These are phyloP conservation scores for Zostera marina DNA, from an alignment of 116 monocot species.

Conservation along the genomic window DNA sequence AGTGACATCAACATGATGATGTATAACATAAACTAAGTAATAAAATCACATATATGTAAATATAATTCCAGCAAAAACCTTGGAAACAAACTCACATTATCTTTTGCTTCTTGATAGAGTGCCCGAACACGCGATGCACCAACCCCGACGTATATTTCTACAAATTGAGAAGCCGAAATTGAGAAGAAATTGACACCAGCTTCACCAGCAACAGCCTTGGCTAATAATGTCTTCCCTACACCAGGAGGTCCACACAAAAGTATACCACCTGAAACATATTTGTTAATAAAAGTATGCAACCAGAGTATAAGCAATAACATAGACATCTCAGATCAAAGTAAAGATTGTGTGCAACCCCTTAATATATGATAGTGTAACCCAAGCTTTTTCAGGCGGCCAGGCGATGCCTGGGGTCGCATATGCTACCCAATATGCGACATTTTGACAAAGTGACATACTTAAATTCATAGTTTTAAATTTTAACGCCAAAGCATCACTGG, in stretches of 20 bases:
- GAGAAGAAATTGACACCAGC: constrained; percentile 91
- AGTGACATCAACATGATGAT: not conserved
- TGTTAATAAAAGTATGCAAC: not conserved
- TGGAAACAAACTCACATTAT: constrained; percentile 45
- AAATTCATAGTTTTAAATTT: not conserved
- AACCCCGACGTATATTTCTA: constrained; percentile 95
- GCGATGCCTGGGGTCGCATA: too few species aligned
- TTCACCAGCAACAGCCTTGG: constrained; percentile 94
- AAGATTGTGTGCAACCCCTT: too few species aligned
- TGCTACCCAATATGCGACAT: too few species aligned
- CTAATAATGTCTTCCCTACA: constrained; percentile 89
- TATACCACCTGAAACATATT: constrained; percentile 57
- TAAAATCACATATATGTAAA: not conserved
- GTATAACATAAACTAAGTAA: not conserved
- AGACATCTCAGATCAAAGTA: too few species aligned
- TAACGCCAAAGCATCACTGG: too few species aligned
- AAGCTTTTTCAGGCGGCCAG: too few species aligned
- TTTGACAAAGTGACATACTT: too few species aligned
- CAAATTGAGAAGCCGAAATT: constrained; percentile 92
- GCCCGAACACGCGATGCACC: constrained; percentile 92
- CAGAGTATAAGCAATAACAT: not conserved
- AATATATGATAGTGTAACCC: too few species aligned
- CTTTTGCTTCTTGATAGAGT: constrained; percentile 85
- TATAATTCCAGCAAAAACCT: not conserved
- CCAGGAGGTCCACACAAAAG: constrained; percentile 94